Evolutionary conservation across 495 filamentous ascomycete genomes (phyloP).

Genomic region (Penicillium atrosanguineum): DNA sequence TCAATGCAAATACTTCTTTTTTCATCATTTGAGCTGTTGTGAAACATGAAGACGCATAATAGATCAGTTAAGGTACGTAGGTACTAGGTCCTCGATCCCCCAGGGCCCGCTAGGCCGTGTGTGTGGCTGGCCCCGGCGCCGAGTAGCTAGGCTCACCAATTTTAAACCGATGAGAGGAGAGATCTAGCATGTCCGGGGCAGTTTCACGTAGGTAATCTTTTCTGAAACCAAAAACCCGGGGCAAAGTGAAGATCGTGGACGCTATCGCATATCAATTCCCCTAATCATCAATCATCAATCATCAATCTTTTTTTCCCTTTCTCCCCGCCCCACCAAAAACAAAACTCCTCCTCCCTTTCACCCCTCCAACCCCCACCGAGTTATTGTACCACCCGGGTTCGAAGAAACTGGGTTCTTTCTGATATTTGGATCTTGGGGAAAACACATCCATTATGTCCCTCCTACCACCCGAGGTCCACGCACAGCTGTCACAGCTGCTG

Average conservation of each 20-base stretch:
- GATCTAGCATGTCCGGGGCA: neutral
- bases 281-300: slow-evolving; percentile 32
- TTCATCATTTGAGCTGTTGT: neutral
- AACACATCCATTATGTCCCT: slow-evolving; percentile 67
- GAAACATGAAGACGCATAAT: neutral
- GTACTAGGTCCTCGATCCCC: neutral
- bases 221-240: neutral
- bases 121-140: neutral
- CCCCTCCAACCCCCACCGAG: slow-evolving; percentile 25
- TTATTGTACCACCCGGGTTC: slow-evolving; percentile 23
- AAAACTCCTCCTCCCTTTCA: slow-evolving; percentile 32
- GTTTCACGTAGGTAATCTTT: neutral
- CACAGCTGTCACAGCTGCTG: slow-evolving; percentile 80
- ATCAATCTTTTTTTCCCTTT: slow-evolving; percentile 32
- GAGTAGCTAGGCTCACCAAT: neutral
- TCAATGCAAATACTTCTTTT: slow-evolving; percentile 30
- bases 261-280: slow-evolving; percentile 26
- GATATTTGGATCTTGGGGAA: slow-evolving; percentile 31
- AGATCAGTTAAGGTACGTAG: neutral
- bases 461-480: slow-evolving; percentile 75
- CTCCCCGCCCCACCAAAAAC: slow-evolving; percentile 32
- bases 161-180: neutral
- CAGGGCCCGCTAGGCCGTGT: neutral
- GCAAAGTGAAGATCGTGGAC: neutral
- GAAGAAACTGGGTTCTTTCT: slow-evolving; percentile 22